Conservation (phyloP, 768 basidiomycete species). For the Lanmaoa pseudosensibilis region DNA sequence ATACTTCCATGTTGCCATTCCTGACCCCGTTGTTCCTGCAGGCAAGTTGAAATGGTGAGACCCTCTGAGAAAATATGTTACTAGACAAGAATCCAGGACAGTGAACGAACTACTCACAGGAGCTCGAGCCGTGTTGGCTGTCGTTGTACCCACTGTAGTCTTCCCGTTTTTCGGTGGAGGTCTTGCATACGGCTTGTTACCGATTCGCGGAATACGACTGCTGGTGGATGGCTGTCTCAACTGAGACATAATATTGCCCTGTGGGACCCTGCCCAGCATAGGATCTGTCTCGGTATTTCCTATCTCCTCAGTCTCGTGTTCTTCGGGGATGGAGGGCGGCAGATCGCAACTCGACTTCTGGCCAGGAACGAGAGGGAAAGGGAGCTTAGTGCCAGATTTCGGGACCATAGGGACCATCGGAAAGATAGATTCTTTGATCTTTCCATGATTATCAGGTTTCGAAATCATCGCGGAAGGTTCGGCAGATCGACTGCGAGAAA, state of each 20-base stretch:
- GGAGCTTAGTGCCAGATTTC: conserved; percentile 20
- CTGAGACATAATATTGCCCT: conserved; percentile 40
- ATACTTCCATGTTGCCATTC: conserved; percentile 10
- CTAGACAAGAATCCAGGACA: not conserved
- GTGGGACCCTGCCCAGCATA: conserved; percentile 15
- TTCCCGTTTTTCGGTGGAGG: conserved; percentile 22
- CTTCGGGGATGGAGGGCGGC: conserved; percentile 37
- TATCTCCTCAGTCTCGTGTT: conserved; percentile 16
- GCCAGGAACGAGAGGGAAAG: conserved; percentile 28
- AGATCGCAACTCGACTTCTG: conserved; percentile 21
- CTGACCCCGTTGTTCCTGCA: conserved; percentile 9
- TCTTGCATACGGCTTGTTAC: conserved; percentile 57
- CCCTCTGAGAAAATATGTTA: conserved; percentile 7
- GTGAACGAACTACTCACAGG: conserved; percentile 17
- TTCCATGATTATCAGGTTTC: conserved; percentile 13
- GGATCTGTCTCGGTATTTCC: conserved; percentile 12
- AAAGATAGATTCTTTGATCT: conserved; percentile 23
- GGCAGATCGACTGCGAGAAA: conserved; percentile 32
- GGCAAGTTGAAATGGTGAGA: conserved; percentile 10
- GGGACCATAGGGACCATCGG: conserved; percentile 8
- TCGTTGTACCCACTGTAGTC: conserved; percentile 3
- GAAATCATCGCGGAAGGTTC: conserved; percentile 19
- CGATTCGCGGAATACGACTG: conserved; percentile 63
- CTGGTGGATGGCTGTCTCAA: conserved; percentile 47
- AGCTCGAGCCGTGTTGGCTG: conserved; percentile 2